Evolutionary conservation across 2,329 filamentous ascomycete species (phyloP).

Genomic region (Chalaropsis thielavioides): DNA sequence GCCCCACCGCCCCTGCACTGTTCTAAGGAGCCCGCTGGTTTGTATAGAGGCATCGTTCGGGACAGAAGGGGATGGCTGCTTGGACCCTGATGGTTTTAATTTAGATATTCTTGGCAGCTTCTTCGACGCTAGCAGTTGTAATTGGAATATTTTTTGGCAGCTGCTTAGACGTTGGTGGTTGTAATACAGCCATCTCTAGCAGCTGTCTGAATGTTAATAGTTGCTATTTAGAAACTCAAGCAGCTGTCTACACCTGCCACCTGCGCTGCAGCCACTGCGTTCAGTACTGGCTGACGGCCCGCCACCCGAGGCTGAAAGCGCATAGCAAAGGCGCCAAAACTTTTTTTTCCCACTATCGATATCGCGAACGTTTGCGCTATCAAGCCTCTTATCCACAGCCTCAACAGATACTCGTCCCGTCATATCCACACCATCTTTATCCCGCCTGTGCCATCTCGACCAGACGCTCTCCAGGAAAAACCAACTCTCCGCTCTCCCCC

Average conservation of each 20-base stretch:
- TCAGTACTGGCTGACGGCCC: constrained; percentile 7
- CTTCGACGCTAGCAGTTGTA: too few relatives aligned
- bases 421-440: too few relatives aligned
- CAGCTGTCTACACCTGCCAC: background rate
- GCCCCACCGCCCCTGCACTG: too few relatives aligned
- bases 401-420: background rate
- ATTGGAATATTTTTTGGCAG: too few relatives aligned
- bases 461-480: too few relatives aligned
- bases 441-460: too few relatives aligned
- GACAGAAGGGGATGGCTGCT: too few relatives aligned
- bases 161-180: background rate
- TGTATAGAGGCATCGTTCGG: too few relatives aligned
- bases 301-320: constrained; percentile 11
- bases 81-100: too few relatives aligned
- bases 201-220: background rate
- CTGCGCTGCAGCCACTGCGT: background rate
- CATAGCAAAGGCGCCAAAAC: constrained; percentile 6
- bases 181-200: background rate
- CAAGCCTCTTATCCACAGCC: background rate
- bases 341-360: constrained; percentile 15
- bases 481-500: too few relatives aligned
- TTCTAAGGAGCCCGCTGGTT: too few relatives aligned
- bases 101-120: too few relatives aligned
- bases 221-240: background rate
- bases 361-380: background rate